A percentile compares a stretch with the other conserved stretches of the same genome.
Conservation (phyloP, 225 moss, liverwort and hornwort species). For the Polytrichum formosum region DNA sequence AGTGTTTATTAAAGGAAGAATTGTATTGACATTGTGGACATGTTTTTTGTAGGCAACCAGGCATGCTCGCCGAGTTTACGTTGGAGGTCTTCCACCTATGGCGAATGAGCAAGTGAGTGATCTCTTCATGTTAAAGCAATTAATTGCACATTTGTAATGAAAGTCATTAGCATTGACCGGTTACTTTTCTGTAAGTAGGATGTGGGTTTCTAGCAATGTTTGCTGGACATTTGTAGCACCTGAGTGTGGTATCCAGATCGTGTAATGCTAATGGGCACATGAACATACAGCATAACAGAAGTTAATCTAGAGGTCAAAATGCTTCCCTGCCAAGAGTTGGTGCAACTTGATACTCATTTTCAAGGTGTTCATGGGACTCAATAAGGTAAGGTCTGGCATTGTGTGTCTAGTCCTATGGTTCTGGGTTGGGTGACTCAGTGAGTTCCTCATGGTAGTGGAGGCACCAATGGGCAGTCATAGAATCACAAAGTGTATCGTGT, state of each 20-base stretch:
- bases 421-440: constrained; percentile 1
- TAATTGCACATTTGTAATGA: not conserved
- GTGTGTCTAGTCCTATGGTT: not conserved
- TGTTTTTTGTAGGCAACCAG: constrained; percentile 77
- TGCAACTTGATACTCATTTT: not conserved
- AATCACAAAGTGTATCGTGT: not conserved
- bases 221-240: not conserved
- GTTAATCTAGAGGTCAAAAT: no score
- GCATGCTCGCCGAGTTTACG: constrained; percentile 96
- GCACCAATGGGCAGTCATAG: not conserved
- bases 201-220: not conserved
- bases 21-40: constrained; percentile 12
- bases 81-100: constrained; percentile 95
- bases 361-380: not conserved
- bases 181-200: not conserved
- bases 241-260: not conserved
- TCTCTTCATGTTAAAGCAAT: not conserved
- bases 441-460: not conserved
- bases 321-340: no score
- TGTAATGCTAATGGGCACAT: no score
- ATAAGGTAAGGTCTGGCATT: not conserved
- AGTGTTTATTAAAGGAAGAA: not conserved
- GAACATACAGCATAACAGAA: no score
- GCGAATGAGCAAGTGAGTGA: constrained; percentile 84
- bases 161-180: no score